These are phyloP conservation scores for Paulownia fortunei DNA, from an alignment of 257 asterid genomes.

Conservation along the genomic window DNA sequence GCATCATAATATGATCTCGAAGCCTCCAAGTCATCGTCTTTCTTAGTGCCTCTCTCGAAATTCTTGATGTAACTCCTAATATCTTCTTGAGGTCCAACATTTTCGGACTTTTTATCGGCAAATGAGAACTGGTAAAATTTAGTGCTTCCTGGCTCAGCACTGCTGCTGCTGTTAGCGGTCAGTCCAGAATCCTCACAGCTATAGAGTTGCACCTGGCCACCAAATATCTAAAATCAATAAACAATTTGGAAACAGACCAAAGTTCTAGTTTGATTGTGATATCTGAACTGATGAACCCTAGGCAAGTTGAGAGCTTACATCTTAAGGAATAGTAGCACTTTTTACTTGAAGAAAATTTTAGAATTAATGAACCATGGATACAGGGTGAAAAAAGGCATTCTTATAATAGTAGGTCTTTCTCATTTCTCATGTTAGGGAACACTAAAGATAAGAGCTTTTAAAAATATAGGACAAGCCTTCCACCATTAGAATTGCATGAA, in stretches of 20 bases:
- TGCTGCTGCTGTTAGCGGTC: slow-evolving; percentile 41
- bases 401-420: neutral
- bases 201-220: slow-evolving; percentile 31
- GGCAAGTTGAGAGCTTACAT: neutral
- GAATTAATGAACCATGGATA: neutral
- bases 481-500: too few relatives aligned
- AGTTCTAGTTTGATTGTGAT: neutral
- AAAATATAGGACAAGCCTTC: too few relatives aligned
- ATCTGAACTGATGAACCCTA: neutral
- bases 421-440: neutral
- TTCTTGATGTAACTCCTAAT: slow-evolving; percentile 59
- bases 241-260: neutral
- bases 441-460: neutral
- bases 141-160: slow-evolving; percentile 29
- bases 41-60: slow-evolving; percentile 49
- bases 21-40: slow-evolving; percentile 36
- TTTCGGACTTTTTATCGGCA: slow-evolving; percentile 40
- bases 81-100: slow-evolving; percentile 41
- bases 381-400: neutral
- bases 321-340: neutral
- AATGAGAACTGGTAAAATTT: slow-evolving; percentile 50
- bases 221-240: slow-evolving; percentile 19
- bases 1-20: slow-evolving; percentile 47
- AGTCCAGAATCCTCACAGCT: slow-evolving; percentile 44
- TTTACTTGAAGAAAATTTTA: neutral